These are phyloP conservation scores for Pleurotus tuber-regium DNA, from an alignment of 768 basidiomycete genomes.

Conservation along the genomic window DNA sequence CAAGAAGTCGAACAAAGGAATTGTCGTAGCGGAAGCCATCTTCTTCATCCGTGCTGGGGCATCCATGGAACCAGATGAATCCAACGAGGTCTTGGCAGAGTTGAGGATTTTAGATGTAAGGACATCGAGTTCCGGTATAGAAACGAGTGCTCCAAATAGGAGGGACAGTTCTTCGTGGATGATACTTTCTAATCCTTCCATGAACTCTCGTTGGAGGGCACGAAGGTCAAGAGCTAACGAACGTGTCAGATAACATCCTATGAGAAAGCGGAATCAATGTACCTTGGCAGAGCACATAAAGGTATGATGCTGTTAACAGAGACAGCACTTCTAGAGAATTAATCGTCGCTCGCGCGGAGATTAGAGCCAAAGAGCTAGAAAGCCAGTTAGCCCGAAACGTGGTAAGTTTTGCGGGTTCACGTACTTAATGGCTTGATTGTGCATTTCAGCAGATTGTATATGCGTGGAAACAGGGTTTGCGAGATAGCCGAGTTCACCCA, in stretches of 20 bases:
- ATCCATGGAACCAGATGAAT: slow-evolving; percentile 71
- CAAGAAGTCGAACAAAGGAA: slow-evolving; percentile 44
- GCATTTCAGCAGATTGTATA: slow-evolving; percentile 88
- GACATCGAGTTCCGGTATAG: slow-evolving; percentile 25
- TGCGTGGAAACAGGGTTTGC: slow-evolving; percentile 84
- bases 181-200: slow-evolving; percentile 40
- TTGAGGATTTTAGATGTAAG: slow-evolving; percentile 34
- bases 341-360: slow-evolving; percentile 79
- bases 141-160: slow-evolving; percentile 39
- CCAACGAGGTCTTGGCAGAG: slow-evolving; percentile 52
- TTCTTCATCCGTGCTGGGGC: slow-evolving; percentile 61
- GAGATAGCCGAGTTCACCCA: slow-evolving; percentile 76
- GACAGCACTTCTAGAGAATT: slow-evolving; percentile 77
- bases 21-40: slow-evolving; percentile 55
- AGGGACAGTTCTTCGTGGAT: slow-evolving; percentile 46
- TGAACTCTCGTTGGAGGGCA: slow-evolving; percentile 64
- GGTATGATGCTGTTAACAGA: slow-evolving; percentile 69
- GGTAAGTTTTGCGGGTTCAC: slow-evolving; percentile 25
- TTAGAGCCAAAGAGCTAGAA: slow-evolving; percentile 73
- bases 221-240: slow-evolving; percentile 72
- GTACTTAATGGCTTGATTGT: slow-evolving; percentile 89
- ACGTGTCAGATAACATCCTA: slow-evolving; percentile 4
- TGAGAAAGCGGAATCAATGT: slow-evolving; percentile 8
- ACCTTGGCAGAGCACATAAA: slow-evolving; percentile 73
- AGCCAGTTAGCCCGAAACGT: slow-evolving; percentile 14